Evolutionary conservation across 2,329 filamentous ascomycete species (phyloP), one percentile per base, ranked within the genome.

Genomic region (Fulvia fulva): DNA sequence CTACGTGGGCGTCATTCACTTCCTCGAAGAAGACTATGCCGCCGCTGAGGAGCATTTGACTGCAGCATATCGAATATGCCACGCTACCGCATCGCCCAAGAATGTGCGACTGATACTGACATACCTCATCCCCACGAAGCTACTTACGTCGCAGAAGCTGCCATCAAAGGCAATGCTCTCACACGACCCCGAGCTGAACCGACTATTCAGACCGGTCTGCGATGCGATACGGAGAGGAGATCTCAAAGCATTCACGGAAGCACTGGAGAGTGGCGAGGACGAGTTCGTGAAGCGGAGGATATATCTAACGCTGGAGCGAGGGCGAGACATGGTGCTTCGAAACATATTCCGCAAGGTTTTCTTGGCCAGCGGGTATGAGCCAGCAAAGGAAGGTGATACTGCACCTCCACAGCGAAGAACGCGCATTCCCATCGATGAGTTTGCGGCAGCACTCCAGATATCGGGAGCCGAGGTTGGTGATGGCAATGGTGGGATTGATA

Each of bases 321-420:
- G 91, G 12, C 88, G 94, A 51, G 94, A 99, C 69, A 91, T 97
- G 61, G 89, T 91, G 9, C 76, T 99, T 62, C 88, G 94, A 56
- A 99, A 99, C 71, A 80, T 99, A 2, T 84, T 97, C 60, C 85
- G 94, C 43, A 96, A 95, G 71, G 92, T 97, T 1, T 97, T 94
- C 71, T 73, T 97, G 21, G 85, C 85, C 0, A 91, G 88, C 43
- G 94, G 91, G 0, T 94, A 87, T 61, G 90, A 93, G 65, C 87
- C 90, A 60, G 72, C 83, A 12, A 91, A 93, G 65, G 87, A 91
- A 55, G 81, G 83, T 7, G 67, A 67, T 12, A 51, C 58, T 1
- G 80, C 84, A 1, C 76, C 89, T 30, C 83, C 87, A 37, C 82
- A 87, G 44, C 75, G 84, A 46, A 79, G 82, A 63, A 96, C 91